These are phyloP conservation scores for Talaromyces sp. DNA, from an alignment of 2,329 filamentous ascomycete species.

Conservation along the genomic window DNA sequence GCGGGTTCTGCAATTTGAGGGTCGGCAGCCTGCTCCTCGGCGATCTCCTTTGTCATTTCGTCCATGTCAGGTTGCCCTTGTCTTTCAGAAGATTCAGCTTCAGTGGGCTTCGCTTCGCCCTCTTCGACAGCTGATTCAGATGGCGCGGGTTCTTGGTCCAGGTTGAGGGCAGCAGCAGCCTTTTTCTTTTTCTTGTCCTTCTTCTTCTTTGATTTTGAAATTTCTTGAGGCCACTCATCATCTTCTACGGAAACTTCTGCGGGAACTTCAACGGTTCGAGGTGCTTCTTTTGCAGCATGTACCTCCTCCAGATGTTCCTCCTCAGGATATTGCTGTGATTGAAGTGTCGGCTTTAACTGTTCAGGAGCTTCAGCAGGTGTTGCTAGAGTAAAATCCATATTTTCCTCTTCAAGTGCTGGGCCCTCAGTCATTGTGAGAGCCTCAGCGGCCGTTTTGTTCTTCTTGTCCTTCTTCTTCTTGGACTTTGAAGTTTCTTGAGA, in stretches of 20 bases:
- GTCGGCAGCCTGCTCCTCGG: background rate
- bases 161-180: background rate
- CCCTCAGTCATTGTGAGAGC: constrained; percentile 17
- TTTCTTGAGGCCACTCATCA: constrained; percentile 1
- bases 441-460: constrained; percentile 11
- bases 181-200: constrained; percentile 40
- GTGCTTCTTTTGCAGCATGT: background rate
- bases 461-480: constrained; percentile 38
- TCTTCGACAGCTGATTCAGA: background rate
- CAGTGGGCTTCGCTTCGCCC: background rate
- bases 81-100: background rate
- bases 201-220: constrained; percentile 26
- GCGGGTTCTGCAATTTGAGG: background rate
- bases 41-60: background rate
- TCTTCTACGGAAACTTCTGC: background rate
- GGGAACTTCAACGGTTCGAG: background rate
- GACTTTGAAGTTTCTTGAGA: constrained; percentile 20
- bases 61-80: background rate
- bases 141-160: background rate
- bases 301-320: background rate
- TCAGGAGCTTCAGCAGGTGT: background rate
- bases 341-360: background rate
- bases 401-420: background rate
- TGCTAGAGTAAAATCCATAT: background rate
- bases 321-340: background rate